Base-by-base conservation (phyloP, 1,284 basidiomycete genomes). In the Naganishia sp. region DNA sequence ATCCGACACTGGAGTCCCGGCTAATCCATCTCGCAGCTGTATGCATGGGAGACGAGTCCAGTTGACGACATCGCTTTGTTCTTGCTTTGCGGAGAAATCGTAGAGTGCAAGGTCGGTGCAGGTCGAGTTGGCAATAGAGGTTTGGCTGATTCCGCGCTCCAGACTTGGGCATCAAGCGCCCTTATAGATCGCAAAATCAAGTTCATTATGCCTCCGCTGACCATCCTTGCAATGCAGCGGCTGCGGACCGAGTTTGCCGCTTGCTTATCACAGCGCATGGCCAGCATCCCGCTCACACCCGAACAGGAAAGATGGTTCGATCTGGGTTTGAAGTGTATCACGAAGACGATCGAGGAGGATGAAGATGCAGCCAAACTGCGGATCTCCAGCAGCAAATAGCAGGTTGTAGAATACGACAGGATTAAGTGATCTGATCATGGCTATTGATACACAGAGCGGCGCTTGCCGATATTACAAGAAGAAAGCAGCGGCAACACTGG, bases 11-110 rank as follows among this genome's bases (percentile, higher is more conserved):
- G 7, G 46, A 36, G 21, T 33, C 11, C 31, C 13, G 11, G 3
- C 55, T 44, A 18, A 56, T 21, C 36, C 23, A 18, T 49, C 11
- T 11, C 23, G 10, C 31, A 88, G 78, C 80, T 98, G 36, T 99
- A 95, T 77, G 94, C 90, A n/a, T 97, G 94, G 92, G 96, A 99
- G 79, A 93, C 90, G 0, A 88, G 90, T 1, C 90, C 93, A 0
- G 86, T 93, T 5, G 90, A 96, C 68, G 92, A 97, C 72, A 80
- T 90, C 36, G 86, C 91, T 1, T 79, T 99, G 54, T 77, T 92
- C 21, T 81, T 98, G 28, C 81, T 98, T 0, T 98, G 94, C 71
- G 95, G 96, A 2, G 96, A 98, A 71, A 61, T 68, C 13, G 83
- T 86, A 15, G 95, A 99, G 70, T 89, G 91, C 81, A 94, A 90